Base-by-base conservation (phyloP, 1,284 basidiomycete genomes). In the Serendipita sp. region DNA sequence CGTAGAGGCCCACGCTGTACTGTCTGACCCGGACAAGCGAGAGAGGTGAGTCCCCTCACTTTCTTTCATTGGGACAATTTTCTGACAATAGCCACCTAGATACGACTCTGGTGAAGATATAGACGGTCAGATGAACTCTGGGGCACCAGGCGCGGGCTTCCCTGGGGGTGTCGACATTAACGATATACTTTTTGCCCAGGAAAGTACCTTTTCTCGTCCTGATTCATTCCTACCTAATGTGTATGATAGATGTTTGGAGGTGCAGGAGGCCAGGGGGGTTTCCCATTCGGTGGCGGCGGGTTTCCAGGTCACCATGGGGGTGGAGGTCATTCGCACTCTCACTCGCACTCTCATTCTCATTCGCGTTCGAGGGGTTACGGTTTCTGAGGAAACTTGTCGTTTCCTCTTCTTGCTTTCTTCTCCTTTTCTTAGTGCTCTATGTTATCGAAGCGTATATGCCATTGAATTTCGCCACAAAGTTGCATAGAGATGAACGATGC, bases 61-160 rank as follows among this genome's bases (percentile, higher is more conserved):
- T 32, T 13, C 4, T 30, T 22, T 26, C 35, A n/a, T 15, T 29
- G 44, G 29, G 17, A 38, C 29, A 6, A 60, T 26, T 32, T 13
- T 13, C 44, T 55, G 26, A 41, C 43, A 47, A 35, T 8, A 29
- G 12, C 3, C 35, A 34, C 32, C 17, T 62, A 58, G 61, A 58
- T 89, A 90, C 68, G 88, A 90, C 69, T 69, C 82, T 70, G 87
- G 87, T 43, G 87, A 85, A 65, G 87, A 89, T 69, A 87, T 88
- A 65, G 85, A 87, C 63, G 84, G 82, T 38, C 44, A 47, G 34
- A 75, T 75, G 70, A 77, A 74, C 42, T 66, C 66, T 73, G 74
- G n/a, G 17, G 71, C 71, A 61, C 67, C 67, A 0, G 71, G 74
- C 32, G 70, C 72, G 60, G 73, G 75, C 42, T 75, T 75, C 3